Evolutionary conservation across 1,284 basidiomycete genomes (phyloP).

Genomic region (Sporisorium graminicola): DNA sequence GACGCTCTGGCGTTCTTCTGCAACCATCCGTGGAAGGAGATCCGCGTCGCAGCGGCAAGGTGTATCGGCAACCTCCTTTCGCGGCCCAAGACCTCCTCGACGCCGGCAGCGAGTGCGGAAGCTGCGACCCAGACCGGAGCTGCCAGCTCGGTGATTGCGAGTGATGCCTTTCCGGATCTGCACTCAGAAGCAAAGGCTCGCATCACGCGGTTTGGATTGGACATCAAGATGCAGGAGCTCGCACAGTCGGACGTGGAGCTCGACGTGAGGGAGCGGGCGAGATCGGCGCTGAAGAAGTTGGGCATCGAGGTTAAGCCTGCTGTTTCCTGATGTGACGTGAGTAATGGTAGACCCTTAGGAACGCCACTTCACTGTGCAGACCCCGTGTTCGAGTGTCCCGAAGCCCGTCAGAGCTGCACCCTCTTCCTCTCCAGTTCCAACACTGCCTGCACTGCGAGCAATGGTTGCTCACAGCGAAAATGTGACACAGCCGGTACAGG

Average conservation of each 20-base stretch:
- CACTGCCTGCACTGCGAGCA: no score
- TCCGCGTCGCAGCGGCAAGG: slow-evolving; percentile 42
- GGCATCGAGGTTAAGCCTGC: slow-evolving; percentile 13
- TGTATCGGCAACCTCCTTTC: slow-evolving; percentile 43
- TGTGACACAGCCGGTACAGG: not conserved
- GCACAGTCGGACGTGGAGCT: slow-evolving; percentile 38
- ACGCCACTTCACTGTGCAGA: no score
- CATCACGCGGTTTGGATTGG: slow-evolving; percentile 36
- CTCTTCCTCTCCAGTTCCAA: no score
- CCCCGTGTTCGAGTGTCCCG: no score
- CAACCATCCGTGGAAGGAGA: slow-evolving; percentile 47
- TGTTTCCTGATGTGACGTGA: not conserved
- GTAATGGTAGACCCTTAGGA: no score
- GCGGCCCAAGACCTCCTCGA: slow-evolving; percentile 9
- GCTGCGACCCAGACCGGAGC: not conserved
- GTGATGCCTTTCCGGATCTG: slow-evolving; percentile 12
- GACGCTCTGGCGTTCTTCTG: slow-evolving; percentile 58
- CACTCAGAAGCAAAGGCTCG: slow-evolving; percentile 33
- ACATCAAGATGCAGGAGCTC: slow-evolving; percentile 33
- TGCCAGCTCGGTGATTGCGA: not conserved
- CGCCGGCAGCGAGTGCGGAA: not conserved
- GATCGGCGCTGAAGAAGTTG: slow-evolving; percentile 38
- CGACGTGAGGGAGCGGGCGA: slow-evolving; percentile 50
- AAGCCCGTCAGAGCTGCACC: no score
- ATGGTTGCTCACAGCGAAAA: not conserved